Evolutionary conservation across 2,329 filamentous ascomycete species (phyloP), one percentile per base, ranked within the genome.

Genomic region (Parastagonospora avenae): DNA sequence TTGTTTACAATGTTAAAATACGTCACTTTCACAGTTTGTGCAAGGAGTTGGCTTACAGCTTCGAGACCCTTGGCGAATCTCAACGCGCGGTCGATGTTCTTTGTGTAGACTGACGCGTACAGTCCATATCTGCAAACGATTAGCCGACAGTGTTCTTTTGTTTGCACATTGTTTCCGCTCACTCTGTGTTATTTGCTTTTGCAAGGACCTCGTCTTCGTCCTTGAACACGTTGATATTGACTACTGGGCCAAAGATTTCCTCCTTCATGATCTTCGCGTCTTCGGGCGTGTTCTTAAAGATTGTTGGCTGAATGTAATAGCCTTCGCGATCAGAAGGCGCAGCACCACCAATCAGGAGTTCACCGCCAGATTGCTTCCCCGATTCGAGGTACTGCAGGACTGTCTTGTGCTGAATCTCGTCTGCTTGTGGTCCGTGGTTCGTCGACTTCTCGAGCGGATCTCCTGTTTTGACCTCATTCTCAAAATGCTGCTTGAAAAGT

Each of bases 171-270:
- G 38, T 9, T 28, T 9, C 4, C n/a, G 56, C 58, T 46, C 38
- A 61, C 74, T 92, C 88, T 74, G 93, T 93, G 54, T 79, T 79
- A 78, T 94, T 94, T 76, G 93, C 91, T 56, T 92, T 80, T 16
- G 87, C 83, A 60, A 93, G 85, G 15, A 89, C 90, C 44, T 91
- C 89, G 64, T 92, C 88, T 46, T 93, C 82, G 4, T 87, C 89
- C 35, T 86, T 83, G 39, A 88, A 88, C 64, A 89, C 88, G 55
- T 93, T 80, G 77, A 89, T 91, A 54, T 92, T 89, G 24, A 94
- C 82, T 10, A 93, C 90, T 1, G 90, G 90, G 1, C 90, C 90
- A 58, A 94, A 94, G 63, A 94, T 89, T 74, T 94, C 90, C 74
- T 93, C 87, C 59, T 79, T 85, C 80, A 93, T 93, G 79, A 90